These are phyloP conservation scores for Arthromyces matolae DNA, from an alignment of 768 basidiomycete genomes.

Conservation along the genomic window DNA sequence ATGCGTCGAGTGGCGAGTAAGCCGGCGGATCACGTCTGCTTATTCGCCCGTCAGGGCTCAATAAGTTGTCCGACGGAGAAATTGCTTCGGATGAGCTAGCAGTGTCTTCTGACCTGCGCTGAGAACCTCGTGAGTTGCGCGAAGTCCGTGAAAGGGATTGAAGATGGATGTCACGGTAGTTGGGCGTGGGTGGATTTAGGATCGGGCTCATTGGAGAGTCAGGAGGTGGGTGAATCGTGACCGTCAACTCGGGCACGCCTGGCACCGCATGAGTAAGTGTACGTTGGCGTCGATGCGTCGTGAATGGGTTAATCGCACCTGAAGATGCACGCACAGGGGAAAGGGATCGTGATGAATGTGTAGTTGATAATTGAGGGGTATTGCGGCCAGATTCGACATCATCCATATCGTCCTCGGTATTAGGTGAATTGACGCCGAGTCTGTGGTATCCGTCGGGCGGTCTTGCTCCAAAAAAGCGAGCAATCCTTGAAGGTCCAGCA, in stretches of 20 bases:
- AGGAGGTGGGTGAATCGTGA: constrained; percentile 73
- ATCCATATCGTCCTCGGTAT: constrained; percentile 22
- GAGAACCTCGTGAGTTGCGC: constrained; percentile 24
- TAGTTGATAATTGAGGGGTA: constrained; percentile 29
- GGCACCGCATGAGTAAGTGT: constrained; percentile 69
- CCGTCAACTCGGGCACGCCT: constrained; percentile 58
- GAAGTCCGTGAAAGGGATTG: constrained; percentile 50
- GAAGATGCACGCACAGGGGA: constrained; percentile 52
- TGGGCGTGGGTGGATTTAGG: constrained; percentile 81
- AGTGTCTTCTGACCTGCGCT: constrained; percentile 35
- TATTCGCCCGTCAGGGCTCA: constrained; percentile 32
- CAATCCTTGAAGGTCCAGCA: constrained; percentile 49
- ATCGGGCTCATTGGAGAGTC: constrained; percentile 75
- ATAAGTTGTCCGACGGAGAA: constrained; percentile 24
- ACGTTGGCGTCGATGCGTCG: constrained; percentile 63
- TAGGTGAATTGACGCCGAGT: constrained; percentile 18
- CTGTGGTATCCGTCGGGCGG: constrained; percentile 29
- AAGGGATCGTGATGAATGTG: constrained; percentile 52
- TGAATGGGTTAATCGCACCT: constrained; percentile 85
- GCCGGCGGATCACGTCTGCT: constrained; percentile 73
- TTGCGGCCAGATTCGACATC: constrained; percentile 16
- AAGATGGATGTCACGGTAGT: constrained; percentile 76
- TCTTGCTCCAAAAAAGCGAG: constrained; percentile 13
- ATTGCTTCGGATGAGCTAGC: constrained; percentile 24
- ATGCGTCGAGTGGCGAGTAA: constrained; percentile 88